These are phyloP conservation scores for Penicillium bovifimosum DNA, from an alignment of 495 filamentous ascomycete genomes.

Conservation along the genomic window DNA sequence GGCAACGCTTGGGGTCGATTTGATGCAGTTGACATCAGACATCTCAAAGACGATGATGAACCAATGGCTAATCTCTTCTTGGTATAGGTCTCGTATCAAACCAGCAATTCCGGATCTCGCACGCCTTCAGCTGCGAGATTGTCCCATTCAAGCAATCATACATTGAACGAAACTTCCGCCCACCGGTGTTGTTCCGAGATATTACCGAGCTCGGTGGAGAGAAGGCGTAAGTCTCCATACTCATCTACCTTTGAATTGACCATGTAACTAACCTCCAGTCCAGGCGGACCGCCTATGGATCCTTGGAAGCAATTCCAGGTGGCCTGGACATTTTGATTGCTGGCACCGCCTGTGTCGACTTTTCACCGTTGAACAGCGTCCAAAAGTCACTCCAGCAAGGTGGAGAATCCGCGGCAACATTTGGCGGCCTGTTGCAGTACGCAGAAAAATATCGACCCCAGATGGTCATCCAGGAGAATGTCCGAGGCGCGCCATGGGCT, in stretches of 20 bases:
- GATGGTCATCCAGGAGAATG: slow-evolving; percentile 72
- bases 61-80: slow-evolving; percentile 9
- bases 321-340: slow-evolving; percentile 65
- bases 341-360: slow-evolving; percentile 77
- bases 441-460: slow-evolving; percentile 50
- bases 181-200: slow-evolving; percentile 62
- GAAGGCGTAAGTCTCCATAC: slow-evolving; percentile 49
- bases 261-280: slow-evolving; percentile 16
- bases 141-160: slow-evolving; percentile 74
- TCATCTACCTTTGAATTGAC: not conserved
- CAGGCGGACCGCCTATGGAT: slow-evolving; percentile 70
- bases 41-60: not conserved
- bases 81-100: slow-evolving; percentile 9
- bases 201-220: slow-evolving; percentile 53
- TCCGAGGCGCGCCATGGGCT: slow-evolving; percentile 57
- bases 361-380: slow-evolving; percentile 40
- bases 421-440: slow-evolving; percentile 57
- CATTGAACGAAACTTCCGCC: slow-evolving; percentile 68
- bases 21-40: too few species aligned
- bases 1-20: too few species aligned
- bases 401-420: slow-evolving; percentile 69
- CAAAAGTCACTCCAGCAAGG: slow-evolving; percentile 37
- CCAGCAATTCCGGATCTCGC: slow-evolving; percentile 36
- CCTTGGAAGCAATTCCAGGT: slow-evolving; percentile 50
- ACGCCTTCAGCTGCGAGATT: slow-evolving; percentile 76